These are phyloP conservation scores for Cyamopsis tetragonoloba DNA, from an alignment of 306 rosid species.

Conservation along the genomic window DNA sequence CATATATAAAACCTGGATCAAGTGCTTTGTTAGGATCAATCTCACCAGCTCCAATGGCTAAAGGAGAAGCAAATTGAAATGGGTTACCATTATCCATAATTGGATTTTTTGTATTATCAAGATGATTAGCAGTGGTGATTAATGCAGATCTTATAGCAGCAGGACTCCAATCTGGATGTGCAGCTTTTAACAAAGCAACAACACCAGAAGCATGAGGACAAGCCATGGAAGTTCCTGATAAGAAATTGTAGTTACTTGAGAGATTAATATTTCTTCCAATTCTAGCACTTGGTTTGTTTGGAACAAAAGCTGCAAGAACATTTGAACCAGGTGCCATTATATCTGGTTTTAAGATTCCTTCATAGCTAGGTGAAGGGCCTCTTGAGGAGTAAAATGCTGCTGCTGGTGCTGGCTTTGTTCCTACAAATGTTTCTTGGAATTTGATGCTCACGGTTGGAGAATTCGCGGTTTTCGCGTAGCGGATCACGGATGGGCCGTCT, in stretches of 20 bases:
- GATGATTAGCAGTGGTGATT: slow-evolving; percentile 44
- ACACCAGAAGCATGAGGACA: slow-evolving; percentile 55
- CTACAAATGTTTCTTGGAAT: slow-evolving; percentile 38
- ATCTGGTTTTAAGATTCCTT: slow-evolving; percentile 44
- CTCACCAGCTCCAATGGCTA: slow-evolving; percentile 58
- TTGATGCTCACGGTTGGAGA: slow-evolving; percentile 25
- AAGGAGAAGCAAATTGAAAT: slow-evolving; percentile 38
- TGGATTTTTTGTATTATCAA: slow-evolving; percentile 32
- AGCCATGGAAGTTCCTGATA: slow-evolving; percentile 60
- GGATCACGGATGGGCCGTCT: slow-evolving; percentile 28
- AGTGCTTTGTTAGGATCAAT: slow-evolving; percentile 53
- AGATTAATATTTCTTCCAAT: slow-evolving; percentile 30
- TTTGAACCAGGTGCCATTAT: slow-evolving; percentile 52
- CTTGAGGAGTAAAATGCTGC: slow-evolving; percentile 42
- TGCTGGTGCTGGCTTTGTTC: slow-evolving; percentile 42
- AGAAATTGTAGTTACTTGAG: slow-evolving; percentile 26
- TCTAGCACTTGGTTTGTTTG: not conserved
- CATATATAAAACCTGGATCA: slow-evolving; percentile 50
- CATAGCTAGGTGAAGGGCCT: slow-evolving; percentile 47
- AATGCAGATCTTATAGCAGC: slow-evolving; percentile 49
- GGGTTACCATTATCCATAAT: slow-evolving; percentile 22
- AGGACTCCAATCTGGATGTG: slow-evolving; percentile 52
- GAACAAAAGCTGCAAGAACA: slow-evolving; percentile 47
- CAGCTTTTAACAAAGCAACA: slow-evolving; percentile 38
- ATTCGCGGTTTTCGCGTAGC: slow-evolving; percentile 18